Evolutionary conservation across 352 stramenopile genomes (phyloP), one percentile per base, ranked within the genome.

Genomic region (Globisporangium echinulatum): DNA sequence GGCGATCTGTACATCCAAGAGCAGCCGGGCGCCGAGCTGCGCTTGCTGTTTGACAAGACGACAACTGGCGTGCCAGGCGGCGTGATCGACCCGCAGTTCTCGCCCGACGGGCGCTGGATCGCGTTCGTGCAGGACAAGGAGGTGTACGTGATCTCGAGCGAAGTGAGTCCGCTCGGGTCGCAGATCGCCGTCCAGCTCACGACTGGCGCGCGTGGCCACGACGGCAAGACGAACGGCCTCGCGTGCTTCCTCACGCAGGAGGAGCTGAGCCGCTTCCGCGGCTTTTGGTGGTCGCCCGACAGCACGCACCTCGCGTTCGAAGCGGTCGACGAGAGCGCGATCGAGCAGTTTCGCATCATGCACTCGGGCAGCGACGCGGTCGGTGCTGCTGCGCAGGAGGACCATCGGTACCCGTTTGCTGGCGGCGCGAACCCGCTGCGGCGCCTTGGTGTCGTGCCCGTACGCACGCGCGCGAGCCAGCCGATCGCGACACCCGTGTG

Each of bases 201-300:
- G 3, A 77, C 66, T 1, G 90, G 88, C 15, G 92, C 88, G 17
- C 68, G 86, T 56, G 77, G 69, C 50, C 56, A 80, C 33, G 72
- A 74, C 7, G 87, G 87, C 36, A 82, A 88, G 49, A 96, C 82
- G 33, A 94, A 98, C 72, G 96, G 96, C 2, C 63, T 99, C 11
- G 96, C 96, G n/a, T 98, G 98, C 72, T 99, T 98, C 72, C 67
- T 99, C 9, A 97, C 96, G 7, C 94, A 98, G 66, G 97, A 99
- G 74, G 96, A 99, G 74, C 95, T 99, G 68, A 95, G 96, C 67
- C 87, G 96, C 38, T 98, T 98, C 76, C 73, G 88, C 47, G 96
- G 96, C 50, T 99, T 98, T 76, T 99, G 96, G 96, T 98, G 92
- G 91, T 89, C 87, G 19, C 85, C 88, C 0, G 86, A 98, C 71